Base-by-base conservation (phyloP, 345 rosid genomes). In the Rhizophora apiculata region DNA sequence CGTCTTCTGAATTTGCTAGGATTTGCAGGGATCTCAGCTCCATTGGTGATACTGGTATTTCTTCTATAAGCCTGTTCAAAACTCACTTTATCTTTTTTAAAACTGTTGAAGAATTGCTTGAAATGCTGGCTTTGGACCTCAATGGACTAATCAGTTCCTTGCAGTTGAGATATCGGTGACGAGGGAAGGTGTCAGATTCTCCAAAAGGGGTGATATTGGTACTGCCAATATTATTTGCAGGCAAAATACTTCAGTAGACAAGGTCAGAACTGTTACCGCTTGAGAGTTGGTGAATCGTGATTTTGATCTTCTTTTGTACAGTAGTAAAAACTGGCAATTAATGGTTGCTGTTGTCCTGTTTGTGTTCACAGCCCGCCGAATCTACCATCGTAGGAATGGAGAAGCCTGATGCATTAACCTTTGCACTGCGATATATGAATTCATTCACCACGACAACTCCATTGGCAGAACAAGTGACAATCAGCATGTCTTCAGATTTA, bases 401-500 rank as follows among this genome's bases (percentile, higher is more conserved):
- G 1, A 97, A 94, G 72, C 97, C 98, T 1, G 96, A 91, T 18
- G 82, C 98, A 0, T 77, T 94, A 80, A 88, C 98, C 54, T 94
- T 94, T 60, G 98, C 97, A 0, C 64, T 94, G 80, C 87, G 98
- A 82, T 94, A 94, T 84, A 83, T 94, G 92, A 94, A 94, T 72
- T 89, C 98, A 37, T 94, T 94, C 83, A 91, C 98, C 10, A 94
- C 85, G 89, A 97, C 98, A 6, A 85, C 92, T 63, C 96, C 98
- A 19, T 65, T 94, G 83, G 89, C 98, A 0, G 83, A 31, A 68
- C 85, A 88, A 0, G 97, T 94, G 54, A 87, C 92, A 8, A 86
- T 95, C 85, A 95, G 96, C 77, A 64, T 95, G 82, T 95, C 99
- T 9, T 86, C 99, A 6, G 99, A 95, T 21, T 87, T 95, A 31